Percentiles rank a stretch among this genome's conserved stretches.
Conservation (phyloP, 139 green algal species). For the Limnomonas spitsbergensis region DNA sequence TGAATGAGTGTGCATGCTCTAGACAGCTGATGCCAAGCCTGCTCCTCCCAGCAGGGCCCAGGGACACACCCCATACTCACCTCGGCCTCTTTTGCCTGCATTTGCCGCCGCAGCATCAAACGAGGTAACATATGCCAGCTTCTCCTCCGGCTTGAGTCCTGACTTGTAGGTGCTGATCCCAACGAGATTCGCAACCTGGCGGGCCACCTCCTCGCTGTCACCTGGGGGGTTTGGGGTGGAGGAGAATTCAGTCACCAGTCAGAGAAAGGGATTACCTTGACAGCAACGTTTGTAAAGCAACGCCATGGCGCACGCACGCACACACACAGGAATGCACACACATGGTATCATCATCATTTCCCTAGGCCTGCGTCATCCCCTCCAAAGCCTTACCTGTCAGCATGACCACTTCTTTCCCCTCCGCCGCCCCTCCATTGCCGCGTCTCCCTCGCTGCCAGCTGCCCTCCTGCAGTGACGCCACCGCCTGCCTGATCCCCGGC, state of each 20-base stretch:
- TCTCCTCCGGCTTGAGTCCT: constrained; percentile 73
- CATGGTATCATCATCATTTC: constrained; percentile 48
- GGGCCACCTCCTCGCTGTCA: constrained; percentile 62
- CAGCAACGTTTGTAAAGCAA: no score
- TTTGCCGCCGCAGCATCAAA: no score
- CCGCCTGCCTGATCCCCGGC: constrained; percentile 40
- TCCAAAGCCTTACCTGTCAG: constrained; percentile 66
- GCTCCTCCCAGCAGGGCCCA: no score
- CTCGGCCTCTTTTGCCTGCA: no score
- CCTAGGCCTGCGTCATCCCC: constrained; percentile 59
- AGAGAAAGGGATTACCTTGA: no score
- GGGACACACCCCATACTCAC: no score
- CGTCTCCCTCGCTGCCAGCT: constrained; percentile 26
- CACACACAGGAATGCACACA: constrained; percentile 28
- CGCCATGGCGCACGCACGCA: no score
- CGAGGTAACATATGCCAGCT: constrained; percentile 45
- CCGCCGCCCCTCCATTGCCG: neutral
- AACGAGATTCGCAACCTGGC: constrained; percentile 50
- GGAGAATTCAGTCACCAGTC: no score
- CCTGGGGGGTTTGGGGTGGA: no score
- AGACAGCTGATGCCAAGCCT: no score
- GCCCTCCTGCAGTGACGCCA: constrained; percentile 54
- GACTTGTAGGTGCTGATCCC: constrained; percentile 58
- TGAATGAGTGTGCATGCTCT: no score
- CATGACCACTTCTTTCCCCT: constrained; percentile 53